A percentile compares a stretch with the other conserved stretches of the same genome.
Evolutionary conservation across 2,329 filamentous ascomycete species (phyloP).

Genomic region (Fusarium redolens): DNA sequence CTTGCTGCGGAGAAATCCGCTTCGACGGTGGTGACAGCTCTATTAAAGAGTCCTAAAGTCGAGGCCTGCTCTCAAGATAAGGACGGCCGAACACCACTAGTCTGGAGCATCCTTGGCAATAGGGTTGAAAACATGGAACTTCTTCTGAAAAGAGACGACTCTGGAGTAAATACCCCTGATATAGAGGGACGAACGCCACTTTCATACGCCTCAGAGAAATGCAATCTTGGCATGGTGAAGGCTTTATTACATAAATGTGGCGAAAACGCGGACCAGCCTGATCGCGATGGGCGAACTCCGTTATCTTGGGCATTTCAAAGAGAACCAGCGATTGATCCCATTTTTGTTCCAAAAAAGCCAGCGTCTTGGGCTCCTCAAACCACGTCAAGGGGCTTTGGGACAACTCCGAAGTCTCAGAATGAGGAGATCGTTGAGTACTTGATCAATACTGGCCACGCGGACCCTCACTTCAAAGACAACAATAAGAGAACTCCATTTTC

Average conservation of each 20-base stretch:
- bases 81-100: no score
- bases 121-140: no score
- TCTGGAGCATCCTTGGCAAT: no score
- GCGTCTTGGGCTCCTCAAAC: background rate
- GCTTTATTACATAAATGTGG: background rate
- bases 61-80: no score
- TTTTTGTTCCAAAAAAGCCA: background rate
- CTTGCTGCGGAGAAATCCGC: no score
- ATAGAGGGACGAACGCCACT: background rate
- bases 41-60: no score
- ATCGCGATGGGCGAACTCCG: background rate
- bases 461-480: background rate
- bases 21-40: no score
- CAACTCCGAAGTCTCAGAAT: no score
- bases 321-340: no score
- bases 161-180: background rate
- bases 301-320: background rate
- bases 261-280: background rate
- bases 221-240: background rate
- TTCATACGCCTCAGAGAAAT: background rate
- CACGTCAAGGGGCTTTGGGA: no score
- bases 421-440: background rate
- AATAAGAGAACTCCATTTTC: background rate
- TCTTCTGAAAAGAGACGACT: no score
- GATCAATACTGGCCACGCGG: background rate